Evolutionary conservation across 1,284 basidiomycete genomes (phyloP), one percentile per base, ranked within the genome.

Genomic region (Pterulicium gracile): DNA sequence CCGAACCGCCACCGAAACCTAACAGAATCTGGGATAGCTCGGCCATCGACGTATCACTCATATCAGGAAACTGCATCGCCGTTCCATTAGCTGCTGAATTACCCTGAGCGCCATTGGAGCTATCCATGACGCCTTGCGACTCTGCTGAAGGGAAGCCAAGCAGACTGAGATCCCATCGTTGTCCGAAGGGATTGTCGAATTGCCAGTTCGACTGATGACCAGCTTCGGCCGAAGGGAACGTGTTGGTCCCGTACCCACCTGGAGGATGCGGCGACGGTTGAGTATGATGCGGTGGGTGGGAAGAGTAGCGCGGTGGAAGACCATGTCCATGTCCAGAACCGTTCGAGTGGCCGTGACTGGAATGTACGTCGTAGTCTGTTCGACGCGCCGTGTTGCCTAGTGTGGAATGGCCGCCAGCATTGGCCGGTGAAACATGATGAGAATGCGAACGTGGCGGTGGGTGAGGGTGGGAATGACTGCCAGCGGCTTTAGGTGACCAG

Each of bases 41-140:
- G 4, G 49, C 52, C 52, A 54, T 54, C 35, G 52, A 49, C 34
- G 49, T 34, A n/a, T 54, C 52, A 18, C 50, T 51, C 13, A 54
- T 49, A 2, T 48, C 49, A 18, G 50, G 24, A 5, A 46, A 49
- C 36, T 39, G 36, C 36, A 39, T 10, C 15, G n/a, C 36, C n/a
- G n/a, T n/a, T 10, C 36, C 36, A 39, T 13, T 17, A 17, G 5
- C 15, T 10, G 36, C n/a, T 17, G n/a, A 13, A 39, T 17, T 17
- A 7, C 15, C 15, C 36, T 5, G 7, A 39, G 15, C 36, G 4
- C 36, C 36, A 39, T 32, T 32, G 10, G 10, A 32, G 27, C 27
- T 32, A 7, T n/a, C 27, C 7, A 10, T 17, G 36, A 5, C 5
- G 7, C 36, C 7, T 39, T 39, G 7, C 5, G 36, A 7, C 7